A percentile compares a stretch with the other conserved stretches of the same genome.
phyloP scores from a whole-genome alignment of 257 asterid species.

The Echites panduratus region DNA sequence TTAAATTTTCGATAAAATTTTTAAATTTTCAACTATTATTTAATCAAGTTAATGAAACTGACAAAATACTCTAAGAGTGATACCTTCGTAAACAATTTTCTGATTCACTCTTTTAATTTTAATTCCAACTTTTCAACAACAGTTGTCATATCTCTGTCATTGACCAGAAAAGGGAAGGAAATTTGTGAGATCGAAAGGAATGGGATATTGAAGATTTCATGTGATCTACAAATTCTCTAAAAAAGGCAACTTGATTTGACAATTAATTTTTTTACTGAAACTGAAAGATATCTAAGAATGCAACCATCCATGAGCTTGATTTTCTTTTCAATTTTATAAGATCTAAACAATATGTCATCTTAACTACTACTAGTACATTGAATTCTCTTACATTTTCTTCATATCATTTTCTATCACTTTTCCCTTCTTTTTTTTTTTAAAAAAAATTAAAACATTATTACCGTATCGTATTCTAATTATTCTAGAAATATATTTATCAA shows the following conservation, averaged over 20 bases:
- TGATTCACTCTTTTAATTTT: too few relatives aligned
- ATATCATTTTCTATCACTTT: too few relatives aligned
- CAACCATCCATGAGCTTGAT: conserved; percentile 1
- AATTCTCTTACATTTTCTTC: not conserved
- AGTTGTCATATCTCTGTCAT: conserved; percentile 1
- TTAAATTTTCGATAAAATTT: too few relatives aligned
- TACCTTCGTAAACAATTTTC: too few relatives aligned
- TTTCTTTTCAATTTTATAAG: not conserved
- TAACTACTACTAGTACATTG: not conserved
- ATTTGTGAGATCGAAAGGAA: not conserved
- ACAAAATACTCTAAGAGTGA: too few relatives aligned
- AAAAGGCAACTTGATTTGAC: not conserved
- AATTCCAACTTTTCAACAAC: too few relatives aligned
- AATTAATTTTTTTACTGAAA: conserved; percentile 1
- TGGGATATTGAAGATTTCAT: conserved; percentile 2
- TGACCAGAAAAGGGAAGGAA: not conserved
- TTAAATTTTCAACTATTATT: too few relatives aligned
- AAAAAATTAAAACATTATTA: not conserved
- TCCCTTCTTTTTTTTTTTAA: too few relatives aligned
- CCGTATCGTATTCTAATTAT: not conserved
- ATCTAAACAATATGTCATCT: not conserved
- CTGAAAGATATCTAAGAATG: conserved; percentile 9
- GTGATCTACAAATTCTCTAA: conserved; percentile 1
- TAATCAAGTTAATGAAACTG: too few relatives aligned
- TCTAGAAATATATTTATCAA: not conserved